Evolutionary conservation across 2,329 filamentous ascomycete genomes (phyloP).

Genomic region (Calonectria hongkongensis): DNA sequence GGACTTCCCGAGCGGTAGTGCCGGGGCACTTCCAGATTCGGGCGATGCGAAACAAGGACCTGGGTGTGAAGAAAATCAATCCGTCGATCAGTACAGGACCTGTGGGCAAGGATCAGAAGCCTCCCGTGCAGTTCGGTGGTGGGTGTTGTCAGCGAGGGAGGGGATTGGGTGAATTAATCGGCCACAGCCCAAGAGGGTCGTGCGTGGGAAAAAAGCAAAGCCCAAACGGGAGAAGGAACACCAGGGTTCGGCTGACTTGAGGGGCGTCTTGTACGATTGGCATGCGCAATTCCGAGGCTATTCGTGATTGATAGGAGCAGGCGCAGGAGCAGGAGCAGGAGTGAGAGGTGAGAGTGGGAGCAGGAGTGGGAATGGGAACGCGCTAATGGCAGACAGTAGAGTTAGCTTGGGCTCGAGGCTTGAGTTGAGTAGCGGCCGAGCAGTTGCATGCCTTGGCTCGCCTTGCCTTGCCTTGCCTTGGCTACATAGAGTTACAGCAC

Average conservation of each 20-base stretch:
- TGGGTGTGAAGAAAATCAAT: conserved; percentile 52
- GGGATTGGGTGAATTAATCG: conserved; percentile 19
- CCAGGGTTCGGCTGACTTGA: conserved; percentile 23
- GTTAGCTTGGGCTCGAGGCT: neutral
- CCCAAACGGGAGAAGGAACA: conserved; percentile 13
- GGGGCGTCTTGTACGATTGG: conserved; percentile 11
- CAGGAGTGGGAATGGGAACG: too few species aligned
- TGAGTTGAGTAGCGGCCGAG: neutral
- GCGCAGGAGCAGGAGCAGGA: neutral
- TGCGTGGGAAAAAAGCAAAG: conserved; percentile 29
- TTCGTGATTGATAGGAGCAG: conserved; percentile 11
- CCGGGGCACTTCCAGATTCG: conserved; percentile 53
- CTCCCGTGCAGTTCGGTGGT: conserved; percentile 41
- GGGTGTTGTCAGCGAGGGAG: neutral
- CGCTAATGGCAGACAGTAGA: neutral
- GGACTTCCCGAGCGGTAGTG: conserved; percentile 36
- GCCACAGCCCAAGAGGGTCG: conserved; percentile 22
- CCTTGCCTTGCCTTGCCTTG: conserved; percentile 2
- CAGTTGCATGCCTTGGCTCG: neutral
- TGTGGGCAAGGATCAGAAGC: conserved; percentile 19
- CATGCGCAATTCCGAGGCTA: conserved; percentile 11
- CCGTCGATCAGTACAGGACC: conserved; percentile 52
- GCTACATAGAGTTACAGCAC: conserved; percentile 25
- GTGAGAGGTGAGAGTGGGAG: neutral
- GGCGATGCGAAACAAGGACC: conserved; percentile 51